These are phyloP conservation scores for Suhomyces sp. DNA, from an alignment of 805 yeast genomes.

Conservation along the genomic window DNA sequence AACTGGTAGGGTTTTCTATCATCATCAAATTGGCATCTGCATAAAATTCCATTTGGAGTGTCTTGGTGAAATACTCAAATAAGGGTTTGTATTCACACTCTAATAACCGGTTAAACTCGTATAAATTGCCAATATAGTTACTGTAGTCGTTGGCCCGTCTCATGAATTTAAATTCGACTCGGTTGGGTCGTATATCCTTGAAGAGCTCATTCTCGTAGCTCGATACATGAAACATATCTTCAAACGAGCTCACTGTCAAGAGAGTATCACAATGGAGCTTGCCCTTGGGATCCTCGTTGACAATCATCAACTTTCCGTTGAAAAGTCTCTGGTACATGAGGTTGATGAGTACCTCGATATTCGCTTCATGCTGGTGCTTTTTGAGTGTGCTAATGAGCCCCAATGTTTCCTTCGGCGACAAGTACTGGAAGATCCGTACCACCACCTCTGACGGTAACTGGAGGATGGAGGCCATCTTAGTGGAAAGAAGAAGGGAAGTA, in stretches of 20 bases:
- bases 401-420: slow-evolving; percentile 8
- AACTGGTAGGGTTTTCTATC: slow-evolving; percentile 32
- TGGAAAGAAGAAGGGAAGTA: neutral
- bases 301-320: slow-evolving; percentile 16
- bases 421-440: slow-evolving; percentile 12
- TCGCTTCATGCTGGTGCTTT: neutral
- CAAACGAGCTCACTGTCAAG: slow-evolving; percentile 15
- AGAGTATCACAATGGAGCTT: slow-evolving; percentile 10
- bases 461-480: slow-evolving; percentile 5
- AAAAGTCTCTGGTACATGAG: slow-evolving; percentile 21
- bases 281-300: slow-evolving; percentile 6
- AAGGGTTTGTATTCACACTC: slow-evolving; percentile 10
- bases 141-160: slow-evolving; percentile 23
- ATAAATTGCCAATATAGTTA: slow-evolving; percentile 20
- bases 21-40: slow-evolving; percentile 28
- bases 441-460: slow-evolving; percentile 21
- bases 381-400: slow-evolving; percentile 8
- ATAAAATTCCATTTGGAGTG: slow-evolving; percentile 21
- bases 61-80: slow-evolving; percentile 14
- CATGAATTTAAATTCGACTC: slow-evolving; percentile 21
- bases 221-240: slow-evolving; percentile 8
- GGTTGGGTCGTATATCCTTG: slow-evolving; percentile 18
- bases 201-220: slow-evolving; percentile 11
- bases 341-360: neutral
- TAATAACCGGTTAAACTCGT: slow-evolving; percentile 17